Base-by-base conservation (phyloP, 352 stramenopile species). In the Pythium rhizo-oryzae region DNA sequence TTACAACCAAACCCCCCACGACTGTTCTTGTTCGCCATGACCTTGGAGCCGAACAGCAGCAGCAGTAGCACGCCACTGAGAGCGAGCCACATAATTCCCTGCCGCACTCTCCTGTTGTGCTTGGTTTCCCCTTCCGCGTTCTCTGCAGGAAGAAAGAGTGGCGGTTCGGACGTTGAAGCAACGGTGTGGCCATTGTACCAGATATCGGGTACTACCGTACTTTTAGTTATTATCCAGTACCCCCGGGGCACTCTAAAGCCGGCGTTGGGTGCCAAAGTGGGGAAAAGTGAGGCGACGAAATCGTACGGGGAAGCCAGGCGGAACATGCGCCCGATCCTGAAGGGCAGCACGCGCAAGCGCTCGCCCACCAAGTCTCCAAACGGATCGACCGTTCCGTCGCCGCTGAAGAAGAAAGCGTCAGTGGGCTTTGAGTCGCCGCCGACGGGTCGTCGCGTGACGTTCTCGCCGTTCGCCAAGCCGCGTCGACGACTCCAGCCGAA, bases 381-480 rank as follows among this genome's bases (percentile, higher is more conserved):
- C 30, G 54, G 13, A 6, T 51, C 54, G n/a, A 46, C 49, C 8
- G 57, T 51, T 8, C 55, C 59, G 16, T 68, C 67, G 18, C 33
- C 59, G 28, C 60, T 75, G 35, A 61, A 64, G 46, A 77, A 77
- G 46, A 69, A 58, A 41, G 28, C 13, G 2, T 62, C 47, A 1
- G 46, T 44, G 16, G 69, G 75, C 47, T 71, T 87, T n/a, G 44
- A 69, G n/a, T 65, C 74, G 3, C 33, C 53, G 67, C 61, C 76
- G 18, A 68, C 62, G 0, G 71, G 66, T 41, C 80, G 85, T 28
- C 82, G 75, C 47, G 85, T 94, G 53, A 91, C 78, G 30, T 94
- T 94, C 68, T 94, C 85, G 21, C 85, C 82, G 41, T 94, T 94
- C 59, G 80, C 84, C 8, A 88, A 88, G 63, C 67, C 74, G 65